Evolutionary conservation across 306 rosid species (phyloP).

Genomic region (Prunus dulcis): DNA sequence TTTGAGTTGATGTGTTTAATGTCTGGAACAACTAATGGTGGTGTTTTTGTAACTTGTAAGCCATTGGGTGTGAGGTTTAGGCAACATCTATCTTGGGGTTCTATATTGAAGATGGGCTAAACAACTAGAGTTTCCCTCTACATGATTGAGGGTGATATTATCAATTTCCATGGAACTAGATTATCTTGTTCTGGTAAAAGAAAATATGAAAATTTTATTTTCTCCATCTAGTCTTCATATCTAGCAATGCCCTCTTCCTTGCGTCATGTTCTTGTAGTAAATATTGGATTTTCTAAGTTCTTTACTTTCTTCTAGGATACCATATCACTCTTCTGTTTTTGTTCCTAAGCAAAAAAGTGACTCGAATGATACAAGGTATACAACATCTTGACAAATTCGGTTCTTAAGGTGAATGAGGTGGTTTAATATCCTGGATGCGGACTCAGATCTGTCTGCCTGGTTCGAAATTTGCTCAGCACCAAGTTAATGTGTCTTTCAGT

Average conservation of each 20-base stretch:
- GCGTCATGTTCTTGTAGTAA: background rate
- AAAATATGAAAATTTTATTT: background rate
- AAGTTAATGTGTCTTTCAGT: background rate
- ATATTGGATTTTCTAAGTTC: background rate
- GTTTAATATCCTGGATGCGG: background rate
- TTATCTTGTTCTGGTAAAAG: background rate
- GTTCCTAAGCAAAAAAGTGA: background rate
- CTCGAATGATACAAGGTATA: background rate
- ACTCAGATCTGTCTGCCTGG: background rate
- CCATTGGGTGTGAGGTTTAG: background rate
- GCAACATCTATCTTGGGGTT: background rate
- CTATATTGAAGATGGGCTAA: background rate
- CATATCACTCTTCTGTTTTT: background rate
- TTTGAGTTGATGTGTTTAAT: background rate
- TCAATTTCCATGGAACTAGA: background rate
- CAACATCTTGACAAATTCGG: background rate
- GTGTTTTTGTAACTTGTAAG: background rate
- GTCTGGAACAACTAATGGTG: background rate
- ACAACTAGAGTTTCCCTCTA: background rate
- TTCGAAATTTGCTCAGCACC: background rate
- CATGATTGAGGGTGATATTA: background rate
- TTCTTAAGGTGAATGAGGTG: background rate
- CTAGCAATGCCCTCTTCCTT: background rate
- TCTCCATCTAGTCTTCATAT: background rate
- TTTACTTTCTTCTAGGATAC: background rate